phyloP scores from a whole-genome alignment of 805 yeast species.

The Candida ascalaphidarum region DNA sequence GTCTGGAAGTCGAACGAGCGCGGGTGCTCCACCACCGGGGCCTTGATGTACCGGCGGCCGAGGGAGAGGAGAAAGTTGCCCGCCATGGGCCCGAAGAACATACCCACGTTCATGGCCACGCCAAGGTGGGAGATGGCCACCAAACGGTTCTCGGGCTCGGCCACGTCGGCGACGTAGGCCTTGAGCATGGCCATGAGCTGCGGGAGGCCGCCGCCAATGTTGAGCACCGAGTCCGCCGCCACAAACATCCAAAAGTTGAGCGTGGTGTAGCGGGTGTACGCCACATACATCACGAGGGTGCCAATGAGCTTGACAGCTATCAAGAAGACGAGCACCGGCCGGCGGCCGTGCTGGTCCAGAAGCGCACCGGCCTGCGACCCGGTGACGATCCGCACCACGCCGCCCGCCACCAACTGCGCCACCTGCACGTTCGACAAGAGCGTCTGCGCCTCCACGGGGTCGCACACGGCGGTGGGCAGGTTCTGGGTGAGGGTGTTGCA shows the following conservation, averaged over 20 bases:
- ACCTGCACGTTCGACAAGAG: slow-evolving; percentile 3
- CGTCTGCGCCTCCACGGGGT: slow-evolving; percentile 4
- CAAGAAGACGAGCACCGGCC: slow-evolving; percentile 1
- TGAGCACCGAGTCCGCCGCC: neutral
- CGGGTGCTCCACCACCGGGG: no score
- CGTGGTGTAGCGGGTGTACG: neutral
- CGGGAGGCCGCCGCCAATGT: slow-evolving; percentile 3
- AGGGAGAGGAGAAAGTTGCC: no score
- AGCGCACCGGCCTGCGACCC: slow-evolving; percentile 3
- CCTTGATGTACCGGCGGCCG: no score
- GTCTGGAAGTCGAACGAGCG: no score
- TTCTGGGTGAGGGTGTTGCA: slow-evolving; percentile 1
- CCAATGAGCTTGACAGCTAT: neutral
- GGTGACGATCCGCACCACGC: slow-evolving; percentile 2
- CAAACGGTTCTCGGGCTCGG: slow-evolving; percentile 2
- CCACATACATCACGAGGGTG: neutral
- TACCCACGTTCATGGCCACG: no score
- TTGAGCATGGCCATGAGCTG: slow-evolving; percentile 2
- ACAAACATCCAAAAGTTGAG: slow-evolving; percentile 1
- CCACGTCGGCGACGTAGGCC: slow-evolving; percentile 5
- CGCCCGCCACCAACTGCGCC: slow-evolving; percentile 1
- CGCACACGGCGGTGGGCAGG: slow-evolving; percentile 3
- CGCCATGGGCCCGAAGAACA: no score
- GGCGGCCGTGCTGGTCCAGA: slow-evolving; percentile 5
- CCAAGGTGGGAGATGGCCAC: no score